Percentiles rank a stretch among this genome's conserved stretches.
Conservation (phyloP, 1,139 yeast genomes). For the Suhomyces yuchorum region DNA sequence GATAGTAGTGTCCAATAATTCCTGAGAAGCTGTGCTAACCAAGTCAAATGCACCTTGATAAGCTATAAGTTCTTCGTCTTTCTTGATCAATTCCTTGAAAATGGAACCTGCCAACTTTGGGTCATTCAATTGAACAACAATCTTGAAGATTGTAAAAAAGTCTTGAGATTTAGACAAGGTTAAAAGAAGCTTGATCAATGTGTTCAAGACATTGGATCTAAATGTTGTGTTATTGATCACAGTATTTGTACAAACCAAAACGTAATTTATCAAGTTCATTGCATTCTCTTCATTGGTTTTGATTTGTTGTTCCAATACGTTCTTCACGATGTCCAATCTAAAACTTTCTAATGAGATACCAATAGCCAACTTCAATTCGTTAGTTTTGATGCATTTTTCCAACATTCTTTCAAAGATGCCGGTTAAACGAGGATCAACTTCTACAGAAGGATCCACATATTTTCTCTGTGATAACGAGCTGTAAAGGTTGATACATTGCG, state of each 20-base stretch:
- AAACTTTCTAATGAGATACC: slow-evolving; percentile 91
- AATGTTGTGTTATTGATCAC: slow-evolving; percentile 61
- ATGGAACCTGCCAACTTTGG: slow-evolving; percentile 65
- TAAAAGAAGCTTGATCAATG: slow-evolving; percentile 63
- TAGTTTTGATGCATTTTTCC: slow-evolving; percentile 67
- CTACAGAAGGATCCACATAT: slow-evolving; percentile 41
- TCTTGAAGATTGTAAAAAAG: slow-evolving; percentile 74
- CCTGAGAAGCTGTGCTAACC: slow-evolving; percentile 92
- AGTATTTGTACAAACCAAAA: slow-evolving; percentile 71
- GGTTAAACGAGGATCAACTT: slow-evolving; percentile 64
- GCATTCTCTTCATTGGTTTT: slow-evolving; percentile 46
- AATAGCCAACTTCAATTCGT: slow-evolving; percentile 78
- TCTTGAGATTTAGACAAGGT: slow-evolving; percentile 70
- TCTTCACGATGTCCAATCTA: slow-evolving; percentile 78
- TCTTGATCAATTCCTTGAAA: slow-evolving; percentile 59
- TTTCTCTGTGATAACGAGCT: slow-evolving; percentile 62
- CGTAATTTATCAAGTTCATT: slow-evolving; percentile 66
- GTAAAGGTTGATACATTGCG: slow-evolving; percentile 87
- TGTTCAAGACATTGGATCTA: slow-evolving; percentile 62
- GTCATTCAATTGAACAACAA: slow-evolving; percentile 87
- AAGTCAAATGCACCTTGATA: slow-evolving; percentile 95
- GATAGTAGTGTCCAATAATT: slow-evolving; percentile 67
- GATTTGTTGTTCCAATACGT: slow-evolving; percentile 54
- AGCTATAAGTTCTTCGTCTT: slow-evolving; percentile 55
- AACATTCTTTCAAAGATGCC: slow-evolving; percentile 85